A percentile compares a stretch with the other conserved stretches of the same genome.
These are phyloP conservation scores for Inonotus obliquus DNA, from an alignment of 1,284 basidiomycete species.

Conservation along the genomic window DNA sequence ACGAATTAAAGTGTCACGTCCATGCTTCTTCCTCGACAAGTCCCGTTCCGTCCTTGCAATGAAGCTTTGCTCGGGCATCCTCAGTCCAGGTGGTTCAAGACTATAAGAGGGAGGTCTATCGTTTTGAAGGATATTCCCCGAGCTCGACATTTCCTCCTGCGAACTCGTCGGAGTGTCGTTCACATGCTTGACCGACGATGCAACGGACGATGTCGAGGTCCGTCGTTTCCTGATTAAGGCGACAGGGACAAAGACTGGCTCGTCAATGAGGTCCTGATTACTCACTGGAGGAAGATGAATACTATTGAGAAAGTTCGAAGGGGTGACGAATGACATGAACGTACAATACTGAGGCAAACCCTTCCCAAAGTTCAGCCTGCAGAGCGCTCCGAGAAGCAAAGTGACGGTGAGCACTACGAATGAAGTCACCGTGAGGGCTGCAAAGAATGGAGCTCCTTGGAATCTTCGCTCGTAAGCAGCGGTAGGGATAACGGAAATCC, in stretches of 20 bases:
- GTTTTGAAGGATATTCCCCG: neutral
- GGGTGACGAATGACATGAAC: neutral
- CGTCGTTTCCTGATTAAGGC: neutral
- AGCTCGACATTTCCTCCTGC: neutral
- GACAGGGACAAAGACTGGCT: conserved; percentile 1
- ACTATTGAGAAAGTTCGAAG: neutral
- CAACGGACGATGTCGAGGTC: neutral
- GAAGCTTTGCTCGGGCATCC: neutral
- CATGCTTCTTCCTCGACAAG: neutral
- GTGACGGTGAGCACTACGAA: conserved; percentile 19
- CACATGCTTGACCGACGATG: neutral
- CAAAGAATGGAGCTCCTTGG: conserved; percentile 24
- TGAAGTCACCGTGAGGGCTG: conserved; percentile 19
- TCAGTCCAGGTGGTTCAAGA: neutral
- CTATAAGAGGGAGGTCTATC: neutral
- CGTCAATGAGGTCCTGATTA: neutral
- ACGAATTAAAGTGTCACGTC: neutral
- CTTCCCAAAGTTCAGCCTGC: conserved; percentile 22
- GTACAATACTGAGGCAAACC: conserved; percentile 22
- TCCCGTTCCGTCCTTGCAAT: neutral
- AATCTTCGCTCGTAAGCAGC: conserved; percentile 20
- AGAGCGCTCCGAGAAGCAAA: conserved; percentile 20
- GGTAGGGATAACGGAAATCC: conserved; percentile 20
- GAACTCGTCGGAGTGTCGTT: neutral
- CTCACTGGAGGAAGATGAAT: neutral